These are phyloP conservation scores for Limtongia smithiae DNA, from an alignment of 805 yeast species.

Conservation along the genomic window DNA sequence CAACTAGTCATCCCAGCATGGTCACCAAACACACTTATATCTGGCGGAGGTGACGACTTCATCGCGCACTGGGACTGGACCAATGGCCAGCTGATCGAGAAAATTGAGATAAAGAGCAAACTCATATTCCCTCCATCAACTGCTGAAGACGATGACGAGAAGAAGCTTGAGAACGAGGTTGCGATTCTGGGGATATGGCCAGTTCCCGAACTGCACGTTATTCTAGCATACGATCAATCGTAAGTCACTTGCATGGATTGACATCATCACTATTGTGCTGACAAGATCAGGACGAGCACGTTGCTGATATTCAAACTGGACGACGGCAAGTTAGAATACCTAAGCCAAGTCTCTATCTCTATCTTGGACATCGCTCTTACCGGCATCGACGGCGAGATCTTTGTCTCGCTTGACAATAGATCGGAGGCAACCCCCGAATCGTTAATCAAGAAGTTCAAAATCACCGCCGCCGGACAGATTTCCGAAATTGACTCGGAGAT, in stretches of 20 bases:
- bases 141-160: conserved; percentile 55
- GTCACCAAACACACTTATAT: conserved; percentile 52
- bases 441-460: conserved; percentile 30
- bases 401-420: conserved; percentile 27
- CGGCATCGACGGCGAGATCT: conserved; percentile 31
- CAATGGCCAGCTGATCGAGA: conserved; percentile 46
- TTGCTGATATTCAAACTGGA: conserved; percentile 27
- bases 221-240: conserved; percentile 50
- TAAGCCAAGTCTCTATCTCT: conserved; percentile 29
- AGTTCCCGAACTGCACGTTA: conserved; percentile 31
- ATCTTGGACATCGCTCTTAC: conserved; percentile 34
- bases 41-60: conserved; percentile 89
- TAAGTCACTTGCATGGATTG: conserved; percentile 42
- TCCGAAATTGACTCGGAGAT: conserved; percentile 31
- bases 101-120: conserved; percentile 43
- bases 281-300: conserved; percentile 1
- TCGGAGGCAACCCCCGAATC: conserved; percentile 32
- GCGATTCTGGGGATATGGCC: conserved; percentile 35
- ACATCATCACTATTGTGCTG: not conserved
- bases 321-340: conserved; percentile 36
- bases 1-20: conserved; percentile 55
- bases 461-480: not conserved
- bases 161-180: conserved; percentile 38
- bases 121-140: conserved; percentile 38
- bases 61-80: conserved; percentile 80